Evolutionary conservation across 1,139 yeast species (phyloP).

Genomic region (Arxiozyma heterogenica): DNA sequence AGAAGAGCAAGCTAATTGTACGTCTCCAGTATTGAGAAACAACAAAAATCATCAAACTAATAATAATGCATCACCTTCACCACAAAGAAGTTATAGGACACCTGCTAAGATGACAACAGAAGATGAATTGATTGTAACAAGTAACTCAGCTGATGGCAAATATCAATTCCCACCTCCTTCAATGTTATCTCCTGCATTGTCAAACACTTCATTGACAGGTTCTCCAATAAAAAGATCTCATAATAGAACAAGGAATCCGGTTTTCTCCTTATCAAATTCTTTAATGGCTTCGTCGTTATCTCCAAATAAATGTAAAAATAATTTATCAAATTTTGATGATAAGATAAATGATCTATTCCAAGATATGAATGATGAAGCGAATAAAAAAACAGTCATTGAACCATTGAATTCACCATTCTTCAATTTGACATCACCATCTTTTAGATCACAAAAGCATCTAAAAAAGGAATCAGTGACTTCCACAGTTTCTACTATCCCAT

Average conservation of each 20-base stretch:
- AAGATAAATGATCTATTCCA: slow-evolving; percentile 2
- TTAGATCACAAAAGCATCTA: slow-evolving; percentile 2
- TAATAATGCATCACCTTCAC: slow-evolving; percentile 1
- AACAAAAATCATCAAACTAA: neutral
- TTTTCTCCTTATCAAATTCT: neutral
- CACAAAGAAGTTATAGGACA: slow-evolving; percentile 4
- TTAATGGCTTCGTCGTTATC: neutral
- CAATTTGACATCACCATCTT: slow-evolving; percentile 8
- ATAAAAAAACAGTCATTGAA: neutral
- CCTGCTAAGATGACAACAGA: neutral
- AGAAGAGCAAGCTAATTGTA: slow-evolving; percentile 14
- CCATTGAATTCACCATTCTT: slow-evolving; percentile 4
- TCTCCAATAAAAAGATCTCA: slow-evolving; percentile 8
- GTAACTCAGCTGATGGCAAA: slow-evolving; percentile 25
- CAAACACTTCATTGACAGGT: slow-evolving; percentile 8
- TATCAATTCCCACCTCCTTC: slow-evolving; percentile 29
- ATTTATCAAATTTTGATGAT: neutral
- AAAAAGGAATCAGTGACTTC: slow-evolving; percentile 10
- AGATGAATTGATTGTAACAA: slow-evolving; percentile 20
- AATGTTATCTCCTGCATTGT: slow-evolving; percentile 15
- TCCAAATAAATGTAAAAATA: neutral
- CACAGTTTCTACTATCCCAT: slow-evolving; percentile 9
- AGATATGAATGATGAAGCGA: slow-evolving; percentile 3
- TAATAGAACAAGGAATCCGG: slow-evolving; percentile 1
- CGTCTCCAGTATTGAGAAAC: neutral